Conservation (phyloP, 2,329 filamentous ascomycete genomes). For the Fonsecaea multimorphosa region DNA sequence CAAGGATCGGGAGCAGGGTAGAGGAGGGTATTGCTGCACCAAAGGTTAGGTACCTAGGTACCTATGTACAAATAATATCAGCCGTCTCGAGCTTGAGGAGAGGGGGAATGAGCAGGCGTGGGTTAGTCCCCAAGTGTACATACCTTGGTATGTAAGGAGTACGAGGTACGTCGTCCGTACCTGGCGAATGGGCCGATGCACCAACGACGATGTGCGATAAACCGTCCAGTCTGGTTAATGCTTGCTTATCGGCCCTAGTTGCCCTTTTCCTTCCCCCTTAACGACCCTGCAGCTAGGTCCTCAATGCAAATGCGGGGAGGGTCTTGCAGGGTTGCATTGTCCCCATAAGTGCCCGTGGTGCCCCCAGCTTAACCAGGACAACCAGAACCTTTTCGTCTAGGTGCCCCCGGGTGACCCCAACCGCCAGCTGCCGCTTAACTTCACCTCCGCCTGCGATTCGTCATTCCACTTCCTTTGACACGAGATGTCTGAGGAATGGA, state of each 20-base stretch:
- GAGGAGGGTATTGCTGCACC: too few species aligned
- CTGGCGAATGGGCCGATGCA: too few species aligned
- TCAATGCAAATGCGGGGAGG: conserved; percentile 15
- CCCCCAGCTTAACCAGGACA: background rate
- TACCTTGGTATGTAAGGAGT: too few species aligned
- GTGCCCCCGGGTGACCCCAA: background rate
- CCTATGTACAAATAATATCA: too few species aligned
- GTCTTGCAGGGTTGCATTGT: background rate
- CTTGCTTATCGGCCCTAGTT: background rate
- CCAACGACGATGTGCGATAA: too few species aligned
- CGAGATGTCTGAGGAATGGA: conserved; percentile 18
- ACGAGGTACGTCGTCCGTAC: too few species aligned
- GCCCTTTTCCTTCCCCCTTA: background rate
- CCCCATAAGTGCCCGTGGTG: background rate
- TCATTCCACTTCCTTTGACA: conserved; percentile 7
- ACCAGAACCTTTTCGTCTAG: background rate
- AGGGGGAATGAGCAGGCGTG: too few species aligned
- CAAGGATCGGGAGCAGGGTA: background rate
- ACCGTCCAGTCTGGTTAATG: background rate
- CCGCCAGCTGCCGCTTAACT: conserved; percentile 11
- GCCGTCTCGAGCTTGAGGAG: background rate
- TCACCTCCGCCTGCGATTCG: conserved; percentile 11
- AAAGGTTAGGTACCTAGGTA: too few species aligned
- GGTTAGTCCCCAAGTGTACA: too few species aligned
- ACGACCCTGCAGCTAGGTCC: background rate